Conservation (phyloP, 129 eudicot genomes). For the Deinandra increscens region DNA sequence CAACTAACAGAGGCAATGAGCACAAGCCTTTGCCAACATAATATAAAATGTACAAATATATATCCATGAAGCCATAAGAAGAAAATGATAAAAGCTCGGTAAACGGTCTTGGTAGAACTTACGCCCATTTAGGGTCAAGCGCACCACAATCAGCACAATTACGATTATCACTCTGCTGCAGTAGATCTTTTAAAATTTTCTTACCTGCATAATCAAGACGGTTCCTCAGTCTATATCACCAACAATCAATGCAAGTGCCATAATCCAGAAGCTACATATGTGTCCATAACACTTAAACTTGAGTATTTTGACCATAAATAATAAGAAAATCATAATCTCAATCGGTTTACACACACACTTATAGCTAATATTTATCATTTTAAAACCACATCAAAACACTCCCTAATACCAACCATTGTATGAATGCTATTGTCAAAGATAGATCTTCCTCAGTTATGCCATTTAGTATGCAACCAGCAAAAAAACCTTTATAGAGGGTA, state of each 20-base stretch:
- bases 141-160: constrained; percentile 89
- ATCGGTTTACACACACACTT: not conserved
- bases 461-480: not conserved
- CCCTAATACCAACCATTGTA: not conserved
- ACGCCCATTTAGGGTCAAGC: constrained; percentile 98
- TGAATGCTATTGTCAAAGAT: not conserved
- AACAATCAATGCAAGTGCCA: not conserved
- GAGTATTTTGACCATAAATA: not conserved
- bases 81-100: not conserved
- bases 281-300: not conserved
- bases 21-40: constrained; percentile 4
- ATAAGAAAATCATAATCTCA: not conserved
- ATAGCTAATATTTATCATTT: not conserved
- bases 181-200: constrained; percentile 73
- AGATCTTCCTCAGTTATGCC: not conserved
- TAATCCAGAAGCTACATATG: not conserved
- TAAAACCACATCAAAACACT: not conserved
- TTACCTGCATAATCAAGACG: constrained; percentile 50
- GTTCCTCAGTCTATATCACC: constrained; percentile 21
- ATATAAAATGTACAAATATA: not conserved
- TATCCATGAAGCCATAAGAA: not conserved
- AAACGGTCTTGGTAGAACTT: constrained; percentile 46
- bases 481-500: no score
- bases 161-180: constrained; percentile 77
- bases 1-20: not conserved